Base-by-base conservation (phyloP, 768 basidiomycete genomes). In the Arthromyces matolae region DNA sequence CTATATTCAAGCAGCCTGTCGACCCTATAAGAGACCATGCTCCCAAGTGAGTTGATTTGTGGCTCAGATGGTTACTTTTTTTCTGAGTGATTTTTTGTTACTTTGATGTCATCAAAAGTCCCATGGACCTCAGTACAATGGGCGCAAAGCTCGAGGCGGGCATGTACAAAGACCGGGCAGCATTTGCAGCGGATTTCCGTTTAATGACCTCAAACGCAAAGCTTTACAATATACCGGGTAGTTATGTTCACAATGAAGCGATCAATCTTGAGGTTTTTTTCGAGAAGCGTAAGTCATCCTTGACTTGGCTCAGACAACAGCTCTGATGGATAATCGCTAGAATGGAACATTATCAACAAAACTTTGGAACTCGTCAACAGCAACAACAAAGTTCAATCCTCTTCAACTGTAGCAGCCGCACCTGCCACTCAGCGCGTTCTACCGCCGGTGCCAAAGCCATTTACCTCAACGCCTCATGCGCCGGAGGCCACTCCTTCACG, bases 61-160 rank as follows among this genome's bases (percentile, higher is more conserved):
- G 4, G 39, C n/a, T 22, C 19, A 13, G 20, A 24, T 47, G 8
- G n/a, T 14, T 14, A 18, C 13, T 27, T 37, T 45, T 23, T 24
- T 24, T 47, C 45, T 60, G 22, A 65, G 49, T 18, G 10, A 45
- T 31, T 14, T 32, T 53, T 27, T 95, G 93, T 56, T 98, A 98
- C 64, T 92, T 93, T 59, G 84, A 89, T 44, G 69, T 93, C 49
- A 85, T 99, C 64, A 89, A 89, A 65, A 76, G 86, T 9, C 95
- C 96, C 1, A 97, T 99, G 91, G 96, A 99, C 61, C 73, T 98
- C 14, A 84, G 84, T 42, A 93, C 93, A 0, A 88, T 95, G 74
- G 72, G 77, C 22, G 86, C 86, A 29, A 97, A 95, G 63, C 70
- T 98, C 9, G 84, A 89, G 57, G 83, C 79, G 47, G 93, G 93